Base-by-base conservation (phyloP, 495 filamentous ascomycete genomes). In the Aspergillus incahuasiensis region DNA sequence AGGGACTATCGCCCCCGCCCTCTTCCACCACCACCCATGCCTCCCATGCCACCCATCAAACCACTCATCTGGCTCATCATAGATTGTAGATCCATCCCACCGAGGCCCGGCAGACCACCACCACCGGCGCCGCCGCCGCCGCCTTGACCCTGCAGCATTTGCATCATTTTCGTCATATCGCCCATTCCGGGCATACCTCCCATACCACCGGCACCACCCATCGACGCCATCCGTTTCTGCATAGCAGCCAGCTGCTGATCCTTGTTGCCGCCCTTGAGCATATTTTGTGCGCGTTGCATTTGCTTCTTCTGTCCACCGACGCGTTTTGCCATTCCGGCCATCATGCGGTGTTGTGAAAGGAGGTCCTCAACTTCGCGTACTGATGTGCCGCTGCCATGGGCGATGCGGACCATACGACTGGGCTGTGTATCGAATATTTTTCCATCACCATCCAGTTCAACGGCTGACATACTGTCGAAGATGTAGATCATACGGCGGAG, bases 271-370 rank as follows among this genome's bases (percentile, higher is more conserved):
- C 92, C 92, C 46, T 86, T 88, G 84, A 96, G 87, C 57, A 88
- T 90, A 38, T 87, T 87, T 75, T 97, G 92, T 2, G 92, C 91
- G 20, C 85, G 86, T 70, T 96, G 89, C 88, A 97, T 95, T 62
- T 95, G 92, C 74, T 92, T 91, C 87, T 94, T 91, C 69, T 88
- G 90, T 16, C 91, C 92, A 48, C 92, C 92, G 81, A 97, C 92
- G 73, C 92, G 92, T 86, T 97, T 98, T 38, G 94, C 94, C 94
- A 98, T 96, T 30, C 90, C 90, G 30, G 90, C 91, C 94, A 99
- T 99, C 89, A 97, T 96, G 58, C 89, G 82, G 70, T 97, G 92
- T 74, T 99, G 94, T 1, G 90, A 95, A 19, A 99, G 81, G n/a
- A 99, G 73, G 56, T 99, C 94, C 68, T 99, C 95, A 24, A 99